These are phyloP conservation scores for Hypoxylon crocopeplum DNA, from an alignment of 495 filamentous ascomycete species.

Conservation along the genomic window DNA sequence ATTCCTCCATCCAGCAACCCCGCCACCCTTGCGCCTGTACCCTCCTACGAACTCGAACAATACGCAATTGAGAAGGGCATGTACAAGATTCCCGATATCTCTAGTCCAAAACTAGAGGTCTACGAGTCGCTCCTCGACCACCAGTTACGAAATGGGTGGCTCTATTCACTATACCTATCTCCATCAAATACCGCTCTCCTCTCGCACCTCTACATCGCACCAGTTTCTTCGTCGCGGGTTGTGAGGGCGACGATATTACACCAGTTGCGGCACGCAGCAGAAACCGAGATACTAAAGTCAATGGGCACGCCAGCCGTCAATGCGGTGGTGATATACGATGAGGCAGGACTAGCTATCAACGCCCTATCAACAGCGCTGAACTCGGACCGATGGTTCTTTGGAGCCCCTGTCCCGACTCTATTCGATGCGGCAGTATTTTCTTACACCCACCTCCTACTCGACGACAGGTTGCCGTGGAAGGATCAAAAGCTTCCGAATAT, in stretches of 20 bases:
- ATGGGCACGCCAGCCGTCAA: slow-evolving; percentile 61
- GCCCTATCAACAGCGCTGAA: slow-evolving; percentile 76
- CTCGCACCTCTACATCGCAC: slow-evolving; percentile 70
- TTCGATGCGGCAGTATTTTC: slow-evolving; percentile 91
- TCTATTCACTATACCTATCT: slow-evolving; percentile 81
- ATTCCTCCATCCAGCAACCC: slow-evolving; percentile 58
- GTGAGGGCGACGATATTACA: slow-evolving; percentile 68
- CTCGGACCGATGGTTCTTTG: slow-evolving; percentile 56
- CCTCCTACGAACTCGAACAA: slow-evolving; percentile 69
- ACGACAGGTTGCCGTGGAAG: slow-evolving; percentile 65
- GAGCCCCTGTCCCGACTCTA: slow-evolving; percentile 61
- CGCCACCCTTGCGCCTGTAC: slow-evolving; percentile 54
- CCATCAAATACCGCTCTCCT: slow-evolving; percentile 68
- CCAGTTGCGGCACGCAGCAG: slow-evolving; percentile 74
- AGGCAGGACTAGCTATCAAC: slow-evolving; percentile 73
- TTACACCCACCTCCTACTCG: slow-evolving; percentile 83
- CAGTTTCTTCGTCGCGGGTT: slow-evolving; percentile 64
- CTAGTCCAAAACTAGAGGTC: slow-evolving; percentile 66
- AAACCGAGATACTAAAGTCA: slow-evolving; percentile 72
- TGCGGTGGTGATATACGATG: slow-evolving; percentile 66
- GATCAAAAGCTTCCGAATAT: slow-evolving; percentile 25
- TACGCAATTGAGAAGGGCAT: slow-evolving; percentile 62
- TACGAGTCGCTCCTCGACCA: slow-evolving; percentile 83
- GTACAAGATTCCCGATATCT: slow-evolving; percentile 7
- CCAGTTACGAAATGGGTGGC: slow-evolving; percentile 85